Evolutionary conservation across 768 basidiomycete species (phyloP).

Genomic region (Cyclocybe cylindracea): DNA sequence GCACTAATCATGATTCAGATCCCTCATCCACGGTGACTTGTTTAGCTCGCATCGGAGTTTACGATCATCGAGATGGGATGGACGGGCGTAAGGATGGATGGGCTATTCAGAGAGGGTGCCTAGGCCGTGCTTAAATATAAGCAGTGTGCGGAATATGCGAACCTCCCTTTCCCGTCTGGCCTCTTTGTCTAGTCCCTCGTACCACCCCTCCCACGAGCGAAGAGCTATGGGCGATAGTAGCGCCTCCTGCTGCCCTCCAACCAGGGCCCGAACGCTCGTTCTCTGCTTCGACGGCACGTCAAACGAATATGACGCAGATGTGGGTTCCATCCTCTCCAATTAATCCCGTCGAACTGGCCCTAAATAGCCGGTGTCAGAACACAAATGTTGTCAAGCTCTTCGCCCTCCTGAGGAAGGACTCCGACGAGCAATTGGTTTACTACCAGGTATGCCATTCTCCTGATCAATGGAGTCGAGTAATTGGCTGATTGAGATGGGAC

Average conservation of each 20-base stretch:
- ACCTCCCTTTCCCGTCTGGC: no score
- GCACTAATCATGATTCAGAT: no score
- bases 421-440: conserved; percentile 60
- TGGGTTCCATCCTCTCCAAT: conserved; percentile 24
- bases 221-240: neutral
- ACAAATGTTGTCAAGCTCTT: conserved; percentile 76
- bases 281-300: conserved; percentile 75
- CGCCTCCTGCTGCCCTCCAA: neutral
- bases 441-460: conserved; percentile 56
- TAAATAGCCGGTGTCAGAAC: conserved; percentile 32
- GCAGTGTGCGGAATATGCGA: no score
- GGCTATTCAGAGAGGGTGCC: no score
- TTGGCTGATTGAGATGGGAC: neutral
- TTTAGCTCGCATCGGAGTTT: no score
- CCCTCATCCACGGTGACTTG: no score
- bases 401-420: conserved; percentile 63
- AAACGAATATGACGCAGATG: conserved; percentile 48
- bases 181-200: neutral
- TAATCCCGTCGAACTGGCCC: neutral
- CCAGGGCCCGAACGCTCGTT: conserved; percentile 46
- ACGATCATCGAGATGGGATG: no score
- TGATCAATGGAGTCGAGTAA: neutral
- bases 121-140: no score
- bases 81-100: no score
- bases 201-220: neutral